Base-by-base conservation (phyloP, 306 rosid genomes). In the Comarum palustre region DNA sequence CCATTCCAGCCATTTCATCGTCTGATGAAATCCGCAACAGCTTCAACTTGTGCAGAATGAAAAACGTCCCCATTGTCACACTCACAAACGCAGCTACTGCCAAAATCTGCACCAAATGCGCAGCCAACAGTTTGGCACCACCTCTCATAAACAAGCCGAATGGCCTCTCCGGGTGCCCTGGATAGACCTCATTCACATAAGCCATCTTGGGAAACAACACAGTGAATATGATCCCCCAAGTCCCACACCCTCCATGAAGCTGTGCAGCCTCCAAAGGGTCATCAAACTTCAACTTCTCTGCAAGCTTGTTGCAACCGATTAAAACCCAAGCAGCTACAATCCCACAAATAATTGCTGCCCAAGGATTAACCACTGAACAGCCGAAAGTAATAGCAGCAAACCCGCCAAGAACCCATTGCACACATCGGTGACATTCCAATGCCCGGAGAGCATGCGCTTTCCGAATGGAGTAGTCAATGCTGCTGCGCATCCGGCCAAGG, bases 341-440 rank as follows among this genome's bases (percentile, higher is more conserved):
- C 20, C 93, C 93, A n/a, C 93, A 86, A 1, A 88, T 36, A 5
- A 86, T 83, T 17, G 89, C 89, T 2, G 89, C 93, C 89, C 90
- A 88, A 1, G 90, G 89, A 25, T 88, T 87, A 16, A 88, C 89
- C 19, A 86, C 86, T 0, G 90, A 73, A 61, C 90, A 88, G 34
- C 93, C 90, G 9, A 80, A 61, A 0, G 87, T 88, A 22, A 88
- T 80, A 6, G 93, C 87, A 8, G 93, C 88, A 52, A 84, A 88
- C 16, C 89, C 90, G n/a, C 90, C 90, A 32, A 88, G 78, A 86
- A 64, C 9, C 90, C 88, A 16, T 88, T 86, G 74, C 93, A 88
- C 9, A 88, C 90, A 29, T 84, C 89, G 0, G 80, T 82, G 0
- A 86, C 83, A 62, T 84, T 84, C 93, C 93, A 88, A 8, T 86